Conservation (phyloP, 345 rosid species). For the Salix caprea region DNA sequence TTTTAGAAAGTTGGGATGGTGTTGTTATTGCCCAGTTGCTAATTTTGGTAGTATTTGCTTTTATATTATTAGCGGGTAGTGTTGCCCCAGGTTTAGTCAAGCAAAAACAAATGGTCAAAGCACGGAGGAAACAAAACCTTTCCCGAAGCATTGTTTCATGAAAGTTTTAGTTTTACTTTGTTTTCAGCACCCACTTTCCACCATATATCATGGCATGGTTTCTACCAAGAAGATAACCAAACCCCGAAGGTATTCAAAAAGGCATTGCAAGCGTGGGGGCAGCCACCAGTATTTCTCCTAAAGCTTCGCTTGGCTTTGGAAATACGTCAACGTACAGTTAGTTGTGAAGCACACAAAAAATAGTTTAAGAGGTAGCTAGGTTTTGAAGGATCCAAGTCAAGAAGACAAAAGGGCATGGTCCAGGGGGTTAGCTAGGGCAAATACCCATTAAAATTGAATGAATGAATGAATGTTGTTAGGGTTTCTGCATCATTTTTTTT, state of each 20-base stretch:
- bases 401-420: constrained; percentile 15
- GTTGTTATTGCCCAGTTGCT: background rate
- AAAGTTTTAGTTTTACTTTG: background rate
- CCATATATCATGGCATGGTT: constrained; percentile 14
- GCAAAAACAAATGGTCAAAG: background rate
- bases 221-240: constrained; percentile 21
- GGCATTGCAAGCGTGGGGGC: background rate
- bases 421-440: constrained; percentile 4
- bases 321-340: constrained; percentile 23
- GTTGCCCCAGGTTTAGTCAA: background rate
- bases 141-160: constrained; percentile 14
- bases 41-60: background rate
- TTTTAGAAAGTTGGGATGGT: background rate
- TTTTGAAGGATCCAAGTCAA: constrained; percentile 37
- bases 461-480: background rate
- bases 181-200: constrained; percentile 28
- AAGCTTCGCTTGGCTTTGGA: constrained; percentile 8
- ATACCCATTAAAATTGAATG: constrained; percentile 18
- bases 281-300: background rate
- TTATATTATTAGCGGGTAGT: background rate
- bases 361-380: background rate
- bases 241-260: background rate
- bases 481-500: too few species aligned
- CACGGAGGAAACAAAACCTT: constrained; percentile 5
- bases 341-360: background rate